These are phyloP conservation scores for Neopestalotiopsis sp. DNA, from an alignment of 2,329 filamentous ascomycete genomes.

Conservation along the genomic window DNA sequence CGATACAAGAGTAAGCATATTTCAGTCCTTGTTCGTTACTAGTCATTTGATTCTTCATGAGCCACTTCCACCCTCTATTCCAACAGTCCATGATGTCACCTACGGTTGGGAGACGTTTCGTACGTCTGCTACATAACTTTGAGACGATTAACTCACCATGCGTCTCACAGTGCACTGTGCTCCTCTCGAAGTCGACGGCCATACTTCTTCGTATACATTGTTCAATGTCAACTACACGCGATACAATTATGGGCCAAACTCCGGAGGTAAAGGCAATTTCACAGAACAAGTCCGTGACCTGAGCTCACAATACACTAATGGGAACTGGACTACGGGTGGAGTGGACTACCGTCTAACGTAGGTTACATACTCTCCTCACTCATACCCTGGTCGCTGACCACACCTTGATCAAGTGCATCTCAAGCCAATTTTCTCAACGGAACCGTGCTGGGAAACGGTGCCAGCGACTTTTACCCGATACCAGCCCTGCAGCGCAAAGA, in stretches of 20 bases:
- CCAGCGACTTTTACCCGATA: constrained; percentile 9
- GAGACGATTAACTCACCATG: too few species aligned
- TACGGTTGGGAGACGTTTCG: too few species aligned
- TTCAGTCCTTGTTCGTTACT: not conserved
- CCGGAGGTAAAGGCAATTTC: not conserved
- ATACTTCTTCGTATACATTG: not conserved
- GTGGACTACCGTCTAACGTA: not conserved
- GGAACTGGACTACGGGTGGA: not conserved
- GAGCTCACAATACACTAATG: not conserved
- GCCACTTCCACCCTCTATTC: too few species aligned
- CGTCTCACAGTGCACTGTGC: constrained; percentile 19
- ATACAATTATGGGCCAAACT: constrained; percentile 14
- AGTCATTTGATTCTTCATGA: too few species aligned
- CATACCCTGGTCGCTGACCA: too few species aligned
- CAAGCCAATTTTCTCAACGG: too few species aligned
- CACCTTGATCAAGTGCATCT: not conserved
- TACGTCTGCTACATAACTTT: too few species aligned
- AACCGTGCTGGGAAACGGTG: too few species aligned
- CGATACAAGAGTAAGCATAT: constrained; percentile 9
- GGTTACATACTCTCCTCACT: not conserved
- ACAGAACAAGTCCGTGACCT: not conserved
- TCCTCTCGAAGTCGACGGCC: constrained; percentile 6
- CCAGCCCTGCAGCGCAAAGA: not conserved
- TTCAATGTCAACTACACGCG: not conserved
- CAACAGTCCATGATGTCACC: too few species aligned